These are phyloP conservation scores for Pharus latifolius DNA, from an alignment of 176 grass and related monocot genomes.

Conservation along the genomic window DNA sequence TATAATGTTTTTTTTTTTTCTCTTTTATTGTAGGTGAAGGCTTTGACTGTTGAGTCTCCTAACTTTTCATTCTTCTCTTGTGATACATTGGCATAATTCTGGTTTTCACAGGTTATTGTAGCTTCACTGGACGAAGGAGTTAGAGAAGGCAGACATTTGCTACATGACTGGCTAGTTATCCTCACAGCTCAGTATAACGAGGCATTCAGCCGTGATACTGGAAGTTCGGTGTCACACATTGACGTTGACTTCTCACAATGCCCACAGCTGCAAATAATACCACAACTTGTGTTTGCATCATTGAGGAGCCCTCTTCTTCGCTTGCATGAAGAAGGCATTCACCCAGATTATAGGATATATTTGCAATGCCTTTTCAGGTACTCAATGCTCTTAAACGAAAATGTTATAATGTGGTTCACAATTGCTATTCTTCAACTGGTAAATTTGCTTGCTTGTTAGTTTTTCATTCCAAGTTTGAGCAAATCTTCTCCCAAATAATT, in stretches of 20 bases:
- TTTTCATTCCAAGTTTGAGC: background rate
- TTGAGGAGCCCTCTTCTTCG: constrained; percentile 85
- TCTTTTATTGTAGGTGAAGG: background rate
- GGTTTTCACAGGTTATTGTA: constrained; percentile 64
- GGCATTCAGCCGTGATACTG: constrained; percentile 29
- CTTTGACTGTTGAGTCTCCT: background rate
- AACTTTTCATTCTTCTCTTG: background rate
- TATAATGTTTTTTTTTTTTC: background rate
- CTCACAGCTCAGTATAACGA: constrained; percentile 69
- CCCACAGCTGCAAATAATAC: constrained; percentile 70
- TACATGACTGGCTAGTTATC: constrained; percentile 87
- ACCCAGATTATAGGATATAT: constrained; percentile 97
- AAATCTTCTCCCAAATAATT: background rate
- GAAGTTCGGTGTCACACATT: constrained; percentile 37
- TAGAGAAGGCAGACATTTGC: constrained; percentile 68
- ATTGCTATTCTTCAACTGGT: too few relatives aligned
- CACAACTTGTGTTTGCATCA: constrained; percentile 77
- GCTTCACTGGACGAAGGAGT: constrained; percentile 80
- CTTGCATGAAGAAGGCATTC: constrained; percentile 92
- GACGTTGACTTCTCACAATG: constrained; percentile 82
- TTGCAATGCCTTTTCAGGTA: constrained; percentile 98
- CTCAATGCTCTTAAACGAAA: background rate
- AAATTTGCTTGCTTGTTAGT: background rate
- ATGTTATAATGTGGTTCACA: background rate
- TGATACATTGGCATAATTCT: constrained; percentile 2